A percentile compares a stretch with the other conserved stretches of the same genome.
These are phyloP conservation scores for Eucalyptus sp. DNA, from an alignment of 345 rosid genomes.

Conservation along the genomic window DNA sequence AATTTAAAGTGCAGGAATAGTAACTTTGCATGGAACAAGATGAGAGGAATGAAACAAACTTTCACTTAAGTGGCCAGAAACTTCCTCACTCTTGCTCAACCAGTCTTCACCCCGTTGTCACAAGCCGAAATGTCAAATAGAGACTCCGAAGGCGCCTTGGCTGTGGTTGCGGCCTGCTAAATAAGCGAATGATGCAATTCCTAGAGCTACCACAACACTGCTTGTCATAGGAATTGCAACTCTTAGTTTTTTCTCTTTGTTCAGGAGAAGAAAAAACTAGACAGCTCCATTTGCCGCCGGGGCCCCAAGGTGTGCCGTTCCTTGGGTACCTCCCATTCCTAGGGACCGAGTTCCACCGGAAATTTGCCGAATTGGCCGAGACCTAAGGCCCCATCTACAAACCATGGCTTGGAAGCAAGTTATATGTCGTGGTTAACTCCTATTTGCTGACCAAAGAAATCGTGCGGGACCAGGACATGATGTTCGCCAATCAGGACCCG, in stretches of 20 bases:
- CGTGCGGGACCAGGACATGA: slow-evolving; percentile 17
- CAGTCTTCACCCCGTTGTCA: neutral
- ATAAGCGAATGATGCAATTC: neutral
- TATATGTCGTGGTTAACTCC: slow-evolving; percentile 11
- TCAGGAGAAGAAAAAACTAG: neutral
- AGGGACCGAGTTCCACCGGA: neutral
- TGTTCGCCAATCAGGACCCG: too few relatives aligned
- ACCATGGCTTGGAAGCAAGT: slow-evolving; percentile 17
- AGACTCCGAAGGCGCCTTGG: neutral
- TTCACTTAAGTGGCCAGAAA: neutral
- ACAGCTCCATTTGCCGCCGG: neutral
- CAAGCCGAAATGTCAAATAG: neutral
- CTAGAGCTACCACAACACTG: neutral
- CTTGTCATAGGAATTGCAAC: neutral
- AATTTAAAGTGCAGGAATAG: too few relatives aligned
- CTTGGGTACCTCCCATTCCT: neutral
- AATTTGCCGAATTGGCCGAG: neutral
- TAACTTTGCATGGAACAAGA: too few relatives aligned
- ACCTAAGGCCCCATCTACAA: neutral
- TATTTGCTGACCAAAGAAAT: slow-evolving; percentile 15
- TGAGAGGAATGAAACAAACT: too few relatives aligned
- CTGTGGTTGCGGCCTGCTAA: neutral
- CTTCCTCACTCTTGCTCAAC: neutral
- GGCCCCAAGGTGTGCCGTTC: neutral
- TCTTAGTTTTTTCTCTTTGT: neutral